Conservation (phyloP, 2,329 filamentous ascomycete species). For the Penicillium crustosum region DNA sequence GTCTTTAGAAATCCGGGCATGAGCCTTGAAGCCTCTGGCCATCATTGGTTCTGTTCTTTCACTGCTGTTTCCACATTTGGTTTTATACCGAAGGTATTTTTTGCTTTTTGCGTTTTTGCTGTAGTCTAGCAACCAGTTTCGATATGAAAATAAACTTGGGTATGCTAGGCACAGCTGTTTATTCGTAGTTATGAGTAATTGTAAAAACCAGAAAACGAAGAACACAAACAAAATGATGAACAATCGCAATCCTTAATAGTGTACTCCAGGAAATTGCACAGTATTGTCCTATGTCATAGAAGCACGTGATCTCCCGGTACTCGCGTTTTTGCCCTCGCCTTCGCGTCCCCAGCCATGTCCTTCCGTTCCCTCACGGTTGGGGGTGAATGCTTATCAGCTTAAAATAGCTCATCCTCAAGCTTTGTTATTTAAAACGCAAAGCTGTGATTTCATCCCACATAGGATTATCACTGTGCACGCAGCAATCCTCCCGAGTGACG, state of each 20-base stretch:
- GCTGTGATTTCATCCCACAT: not conserved
- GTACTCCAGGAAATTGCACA: not conserved
- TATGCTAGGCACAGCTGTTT: slow-evolving; percentile 23
- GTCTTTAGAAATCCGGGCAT: slow-evolving; percentile 26
- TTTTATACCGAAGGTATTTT: slow-evolving; percentile 16
- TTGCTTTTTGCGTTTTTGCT: slow-evolving; percentile 22
- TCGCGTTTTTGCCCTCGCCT: slow-evolving; percentile 18
- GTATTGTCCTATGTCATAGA: not conserved
- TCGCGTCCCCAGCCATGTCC: not conserved
- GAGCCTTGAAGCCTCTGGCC: slow-evolving; percentile 10
- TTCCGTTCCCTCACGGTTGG: slow-evolving; percentile 5
- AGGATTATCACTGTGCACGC: not conserved
- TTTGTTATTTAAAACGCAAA: not conserved
- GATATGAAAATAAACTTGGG: slow-evolving; percentile 34
- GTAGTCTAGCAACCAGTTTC: slow-evolving; percentile 30
- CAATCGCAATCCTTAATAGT: too few relatives aligned
- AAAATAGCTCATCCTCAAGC: not conserved
- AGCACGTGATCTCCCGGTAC: slow-evolving; percentile 17
- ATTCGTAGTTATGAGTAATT: not conserved
- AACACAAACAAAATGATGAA: not conserved
- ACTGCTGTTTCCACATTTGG: slow-evolving; percentile 25
- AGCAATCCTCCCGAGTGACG: not conserved
- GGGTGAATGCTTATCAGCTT: not conserved
- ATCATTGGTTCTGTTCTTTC: slow-evolving; percentile 21
- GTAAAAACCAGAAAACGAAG: not conserved